A percentile compares a stretch with the other conserved stretches of the same genome.
Evolutionary conservation across 352 stramenopile species (phyloP).

Genomic region (Phytophthora litchii): DNA sequence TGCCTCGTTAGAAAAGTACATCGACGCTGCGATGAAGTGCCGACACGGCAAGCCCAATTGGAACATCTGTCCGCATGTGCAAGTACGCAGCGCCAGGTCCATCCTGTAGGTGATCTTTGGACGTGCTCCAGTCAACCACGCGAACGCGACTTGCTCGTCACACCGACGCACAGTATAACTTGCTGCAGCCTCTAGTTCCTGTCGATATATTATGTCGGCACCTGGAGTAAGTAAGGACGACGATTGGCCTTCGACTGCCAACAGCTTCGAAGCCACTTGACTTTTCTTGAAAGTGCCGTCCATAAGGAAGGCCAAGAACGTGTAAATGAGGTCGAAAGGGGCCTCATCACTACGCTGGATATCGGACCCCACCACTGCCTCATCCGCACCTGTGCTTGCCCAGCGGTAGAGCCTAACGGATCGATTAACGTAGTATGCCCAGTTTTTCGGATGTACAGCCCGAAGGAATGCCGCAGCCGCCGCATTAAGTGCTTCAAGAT

Average conservation of each 20-base stretch:
- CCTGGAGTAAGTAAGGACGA: slow-evolving; percentile 56
- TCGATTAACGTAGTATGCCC: slow-evolving; percentile 71
- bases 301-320: slow-evolving; percentile 82
- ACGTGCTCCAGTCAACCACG: slow-evolving; percentile 66
- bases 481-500: slow-evolving; percentile 60
- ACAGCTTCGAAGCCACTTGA: slow-evolving; percentile 62
- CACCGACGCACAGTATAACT: slow-evolving; percentile 63
- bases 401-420: slow-evolving; percentile 69
- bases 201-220: slow-evolving; percentile 66
- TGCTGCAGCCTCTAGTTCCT: slow-evolving; percentile 64
- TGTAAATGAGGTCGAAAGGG: slow-evolving; percentile 83
- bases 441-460: slow-evolving; percentile 67
- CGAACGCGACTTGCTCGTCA: slow-evolving; percentile 75
- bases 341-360: slow-evolving; percentile 71
- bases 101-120: slow-evolving; percentile 77
- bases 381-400: slow-evolving; percentile 63
- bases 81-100: slow-evolving; percentile 61
- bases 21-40: slow-evolving; percentile 72
- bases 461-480: slow-evolving; percentile 62
- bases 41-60: slow-evolving; percentile 80
- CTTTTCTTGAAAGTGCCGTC: slow-evolving; percentile 77
- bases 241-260: slow-evolving; percentile 24
- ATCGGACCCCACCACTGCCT: slow-evolving; percentile 63
- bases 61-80: slow-evolving; percentile 73
- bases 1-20: slow-evolving; percentile 64